phyloP scores from a whole-genome alignment of 768 basidiomycete genomes.

The Calvatia gigantea region DNA sequence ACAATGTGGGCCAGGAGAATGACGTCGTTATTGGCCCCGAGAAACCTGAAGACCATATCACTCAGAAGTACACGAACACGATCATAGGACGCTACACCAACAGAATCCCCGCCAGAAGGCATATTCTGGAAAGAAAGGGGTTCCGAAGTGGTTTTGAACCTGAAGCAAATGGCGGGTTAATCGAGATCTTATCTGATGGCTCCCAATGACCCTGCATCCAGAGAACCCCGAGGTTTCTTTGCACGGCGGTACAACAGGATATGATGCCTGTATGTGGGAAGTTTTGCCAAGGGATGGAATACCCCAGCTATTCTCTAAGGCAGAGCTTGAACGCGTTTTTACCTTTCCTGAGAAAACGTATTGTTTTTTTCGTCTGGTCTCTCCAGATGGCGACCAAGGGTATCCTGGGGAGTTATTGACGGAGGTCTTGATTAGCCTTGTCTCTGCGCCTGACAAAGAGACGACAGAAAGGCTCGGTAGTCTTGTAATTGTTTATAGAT shows the following conservation, averaged over 20 bases:
- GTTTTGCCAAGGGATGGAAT: conserved; percentile 34
- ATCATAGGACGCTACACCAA: conserved; percentile 74
- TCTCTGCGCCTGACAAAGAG: conserved; percentile 21
- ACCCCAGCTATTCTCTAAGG: conserved; percentile 52
- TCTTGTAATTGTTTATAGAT: conserved; percentile 65
- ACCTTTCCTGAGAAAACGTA: conserved; percentile 28
- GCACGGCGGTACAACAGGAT: conserved; percentile 69
- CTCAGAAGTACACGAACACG: conserved; percentile 68
- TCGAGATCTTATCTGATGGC: neutral
- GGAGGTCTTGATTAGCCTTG: conserved; percentile 52
- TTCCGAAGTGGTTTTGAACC: conserved; percentile 46
- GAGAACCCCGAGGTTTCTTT: conserved; percentile 58
- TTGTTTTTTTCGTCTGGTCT: conserved; percentile 55
- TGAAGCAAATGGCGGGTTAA: conserved; percentile 33
- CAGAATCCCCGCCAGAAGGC: conserved; percentile 59
- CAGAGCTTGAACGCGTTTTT: conserved; percentile 47
- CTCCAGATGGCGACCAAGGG: conserved; percentile 68
- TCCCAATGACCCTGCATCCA: conserved; percentile 17
- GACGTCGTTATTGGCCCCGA: conserved; percentile 77
- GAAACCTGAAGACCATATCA: conserved; percentile 50
- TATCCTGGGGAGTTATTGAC: conserved; percentile 57
- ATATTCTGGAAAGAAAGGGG: conserved; percentile 52
- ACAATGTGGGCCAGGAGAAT: conserved; percentile 49
- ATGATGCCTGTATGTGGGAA: conserved; percentile 55
- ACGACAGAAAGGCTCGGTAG: conserved; percentile 46